Evolutionary conservation across 2,329 filamentous ascomycete species (phyloP), one percentile per base, ranked within the genome.

Genomic region (Fusarium neocosmosporiellum): DNA sequence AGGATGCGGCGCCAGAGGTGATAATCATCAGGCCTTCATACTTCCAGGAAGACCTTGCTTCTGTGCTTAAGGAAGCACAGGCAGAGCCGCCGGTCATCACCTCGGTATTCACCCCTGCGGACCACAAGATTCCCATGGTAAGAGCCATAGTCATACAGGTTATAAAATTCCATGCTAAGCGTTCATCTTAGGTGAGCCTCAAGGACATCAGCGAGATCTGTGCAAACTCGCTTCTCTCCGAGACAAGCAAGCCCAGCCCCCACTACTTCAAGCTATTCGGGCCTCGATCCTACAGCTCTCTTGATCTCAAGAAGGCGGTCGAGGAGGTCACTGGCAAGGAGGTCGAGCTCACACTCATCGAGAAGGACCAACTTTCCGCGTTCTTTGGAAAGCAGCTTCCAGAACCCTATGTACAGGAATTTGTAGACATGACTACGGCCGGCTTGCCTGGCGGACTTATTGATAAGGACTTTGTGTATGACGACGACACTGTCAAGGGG

Each of bases 91-190:
- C 75, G 0, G 62, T 60, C 4, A 67, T 82, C 31, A 63, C 76
- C 18, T 81, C 78, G 0, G 64, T 69, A 10, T 57, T 80, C 20
- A 72, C 72, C 0, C 80, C 79, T 0, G 43, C 53, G 0, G 63
- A 81, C 13, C 75, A 76, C 36, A 67, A 78, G 36, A 67, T 81
- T 2, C 79, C 81, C 5, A 75, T 82, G 77, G 81, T 81, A 72
- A 37, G 46, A 6, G 34, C 7, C 5, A 16, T 6, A 36, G 14
- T 14, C 14, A 36, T 36, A 16, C 1, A 16, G 13, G 16, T 5
- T 16, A 16, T 7, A 36, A 20, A 43, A 43, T 22, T 22, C 2
- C 6, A 41, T 14, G 2, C 39, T 41, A 20, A 41, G 5, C 6
- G 14, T 36, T 11, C 9, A 29, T 39, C 18, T 0, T 14, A 82